Base-by-base conservation (phyloP, 1,284 basidiomycete species). In the Thecaphora frezii region DNA sequence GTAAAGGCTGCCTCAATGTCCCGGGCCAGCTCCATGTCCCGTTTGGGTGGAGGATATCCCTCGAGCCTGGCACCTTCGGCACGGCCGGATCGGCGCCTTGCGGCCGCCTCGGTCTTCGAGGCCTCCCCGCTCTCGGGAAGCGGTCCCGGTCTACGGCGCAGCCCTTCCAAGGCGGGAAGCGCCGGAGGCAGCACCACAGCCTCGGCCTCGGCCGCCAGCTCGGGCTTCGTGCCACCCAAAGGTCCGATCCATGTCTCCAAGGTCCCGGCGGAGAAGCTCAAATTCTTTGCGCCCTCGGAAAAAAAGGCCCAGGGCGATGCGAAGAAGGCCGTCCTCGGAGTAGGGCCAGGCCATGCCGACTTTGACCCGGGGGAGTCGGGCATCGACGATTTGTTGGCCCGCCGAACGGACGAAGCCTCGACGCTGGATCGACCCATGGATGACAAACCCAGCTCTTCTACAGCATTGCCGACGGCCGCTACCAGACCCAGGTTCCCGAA, bases 301-400 rank as follows among this genome's bases (percentile, higher is more conserved):
- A 44, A 46, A 19, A 58, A 53, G n/a, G 43, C 44, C 18, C 24
- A 41, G 1, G 36, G 49, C 7, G 21, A 30, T 3, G 30, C 19
- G n/a, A 28, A 41, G 14, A 56, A 65, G 8, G 37, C 51, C 10
- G 5, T 5, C 39, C n/a, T 22, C 14, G 39, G 39, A 18, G 39
- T 41, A 16, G 54, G 60, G 14, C 52, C 60, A 5, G 55, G 57
- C 5, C 52, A 55, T 30, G 41, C 51, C 5, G 48, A 50, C 3
- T 57, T 45, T 26, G 47, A 54, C 13, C 66, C 62, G 19, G 74
- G 74, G 38, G 72, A 73, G 40, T 66, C 66, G 30, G 74, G 74
- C 16, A 51, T 76, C 14, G 74, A 76, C 46, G 74, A 76, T 51
- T 51, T 76, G 25, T 45, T 76, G 5, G 40, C 49, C 16, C 42